Evolutionary conservation across 2,329 filamentous ascomycete genomes (phyloP).

Genomic region (Trichoderma afroharzianum): DNA sequence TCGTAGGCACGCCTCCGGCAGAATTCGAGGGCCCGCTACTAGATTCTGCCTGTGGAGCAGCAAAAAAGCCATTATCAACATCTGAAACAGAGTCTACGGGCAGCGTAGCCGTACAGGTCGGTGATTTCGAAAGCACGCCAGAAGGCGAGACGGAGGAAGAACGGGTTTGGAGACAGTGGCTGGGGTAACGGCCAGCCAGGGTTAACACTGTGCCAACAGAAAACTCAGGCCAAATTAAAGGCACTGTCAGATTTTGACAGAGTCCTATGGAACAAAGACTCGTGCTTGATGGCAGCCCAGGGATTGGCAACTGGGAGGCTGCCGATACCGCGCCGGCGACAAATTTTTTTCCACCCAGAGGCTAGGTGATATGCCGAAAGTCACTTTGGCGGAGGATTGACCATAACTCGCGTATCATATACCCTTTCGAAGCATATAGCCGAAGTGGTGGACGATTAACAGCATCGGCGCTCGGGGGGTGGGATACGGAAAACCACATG

Average conservation of each 20-base stretch:
- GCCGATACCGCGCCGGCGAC: neutral
- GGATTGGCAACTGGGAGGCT: neutral
- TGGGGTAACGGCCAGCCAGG: neutral
- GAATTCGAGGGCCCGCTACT: neutral
- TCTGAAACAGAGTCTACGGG: neutral
- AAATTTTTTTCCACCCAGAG: neutral
- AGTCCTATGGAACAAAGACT: neutral
- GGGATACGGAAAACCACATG: neutral
- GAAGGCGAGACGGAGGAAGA: neutral
- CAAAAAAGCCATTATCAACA: neutral
- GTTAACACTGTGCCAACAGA: neutral
- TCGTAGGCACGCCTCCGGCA: neutral
- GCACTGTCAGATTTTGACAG: neutral
- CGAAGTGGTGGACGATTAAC: neutral
- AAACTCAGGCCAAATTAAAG: neutral
- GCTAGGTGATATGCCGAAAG: neutral
- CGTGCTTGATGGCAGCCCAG: neutral
- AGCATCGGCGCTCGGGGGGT: neutral
- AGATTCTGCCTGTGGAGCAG: neutral
- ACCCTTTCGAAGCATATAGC: constrained; percentile 14
- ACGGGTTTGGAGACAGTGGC: neutral
- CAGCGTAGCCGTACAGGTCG: neutral
- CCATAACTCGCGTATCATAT: neutral
- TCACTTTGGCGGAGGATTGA: neutral
- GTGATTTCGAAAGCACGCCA: neutral